Base-by-base conservation (phyloP, 2,329 filamentous ascomycete species). In the Xylaria sp. region DNA sequence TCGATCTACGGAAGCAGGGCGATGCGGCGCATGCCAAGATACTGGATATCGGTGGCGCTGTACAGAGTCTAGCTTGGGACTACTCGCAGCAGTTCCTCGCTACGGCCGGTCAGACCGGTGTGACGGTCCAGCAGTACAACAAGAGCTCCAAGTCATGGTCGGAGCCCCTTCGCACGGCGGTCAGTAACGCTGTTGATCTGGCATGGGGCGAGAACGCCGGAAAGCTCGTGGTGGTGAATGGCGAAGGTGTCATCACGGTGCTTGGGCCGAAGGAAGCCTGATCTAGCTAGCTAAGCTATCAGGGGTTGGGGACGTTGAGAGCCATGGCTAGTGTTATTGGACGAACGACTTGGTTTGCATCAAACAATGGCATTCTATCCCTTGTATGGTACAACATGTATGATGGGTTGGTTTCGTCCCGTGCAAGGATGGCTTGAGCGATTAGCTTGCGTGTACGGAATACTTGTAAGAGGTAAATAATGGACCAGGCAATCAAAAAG, bases 81-180 rank as follows among this genome's bases (percentile, higher is more conserved):
- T 97, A 96, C 78, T 94, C 90, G 5, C 93, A 92, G 49, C 93
- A 97, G 75, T 99, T 90, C 78, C 80, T 99, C 56, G 90, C 92
- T 30, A 89, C 89, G 10, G 90, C 85, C 3, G 93, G 93, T 5
- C 82, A 88, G 3, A 86, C 88, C 50, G 92, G 92, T 34, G 78
- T 97, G 52, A 90, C 89, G 4, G 90, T 99, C 47, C 91, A 94
- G 74, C 89, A 96, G 70, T 99, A 95, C 75, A 83, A 84, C 64
- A 99, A 97, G 81, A 80, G 86, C 55, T 82, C 85, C 63, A 99
- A 96, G 83, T 81, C 83, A 59, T 99, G 94, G 94, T 89, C 86
- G 50, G 92, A 97, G 78, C 88, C 90, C 8, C 79, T 97, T 66
- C 83, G 88, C 68, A 91, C 84, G 71, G 90, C 88, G 2, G 82